Evolutionary conservation across 2,329 filamentous ascomycete species (phyloP).

Genomic region (Aurifilum marmelostoma): DNA sequence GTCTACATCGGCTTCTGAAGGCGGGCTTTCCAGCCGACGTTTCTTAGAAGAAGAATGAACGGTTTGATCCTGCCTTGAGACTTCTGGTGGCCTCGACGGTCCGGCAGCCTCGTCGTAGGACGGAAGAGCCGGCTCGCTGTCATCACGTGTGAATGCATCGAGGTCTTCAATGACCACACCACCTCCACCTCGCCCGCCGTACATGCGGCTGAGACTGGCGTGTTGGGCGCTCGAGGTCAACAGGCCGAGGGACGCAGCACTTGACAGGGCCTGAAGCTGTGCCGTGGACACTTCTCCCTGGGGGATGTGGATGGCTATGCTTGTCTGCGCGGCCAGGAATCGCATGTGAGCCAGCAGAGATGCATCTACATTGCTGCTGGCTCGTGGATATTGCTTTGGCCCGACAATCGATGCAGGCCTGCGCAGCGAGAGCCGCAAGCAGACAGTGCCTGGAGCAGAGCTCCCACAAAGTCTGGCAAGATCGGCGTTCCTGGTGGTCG

Average conservation of each 20-base stretch:
- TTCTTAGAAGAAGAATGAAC: neutral
- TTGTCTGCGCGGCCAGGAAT: conserved; percentile 3
- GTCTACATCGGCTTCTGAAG: neutral
- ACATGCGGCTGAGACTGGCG: conserved; percentile 1
- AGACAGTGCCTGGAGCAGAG: conserved; percentile 4
- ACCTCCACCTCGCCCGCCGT: conserved; percentile 14
- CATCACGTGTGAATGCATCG: neutral
- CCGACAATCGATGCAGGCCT: conserved; percentile 6
- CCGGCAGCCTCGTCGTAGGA: conserved; percentile 11
- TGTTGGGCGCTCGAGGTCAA: conserved; percentile 3
- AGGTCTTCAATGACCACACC: neutral
- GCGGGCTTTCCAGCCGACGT: neutral
- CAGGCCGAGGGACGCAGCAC: neutral
- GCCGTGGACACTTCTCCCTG: conserved; percentile 5
- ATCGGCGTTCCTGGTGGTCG: neutral
- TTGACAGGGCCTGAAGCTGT: neutral
- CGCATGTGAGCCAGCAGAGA: neutral
- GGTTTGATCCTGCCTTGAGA: neutral
- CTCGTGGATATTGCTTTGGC: neutral
- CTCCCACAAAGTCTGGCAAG: neutral
- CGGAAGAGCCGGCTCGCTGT: neutral
- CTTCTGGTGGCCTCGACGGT: conserved; percentile 1
- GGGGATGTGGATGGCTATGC: conserved; percentile 2
- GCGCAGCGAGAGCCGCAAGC: conserved; percentile 5
- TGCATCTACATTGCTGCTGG: neutral